These are phyloP conservation scores for Fusarium xylarioides DNA, from an alignment of 2,329 filamentous ascomycete species.

Conservation along the genomic window DNA sequence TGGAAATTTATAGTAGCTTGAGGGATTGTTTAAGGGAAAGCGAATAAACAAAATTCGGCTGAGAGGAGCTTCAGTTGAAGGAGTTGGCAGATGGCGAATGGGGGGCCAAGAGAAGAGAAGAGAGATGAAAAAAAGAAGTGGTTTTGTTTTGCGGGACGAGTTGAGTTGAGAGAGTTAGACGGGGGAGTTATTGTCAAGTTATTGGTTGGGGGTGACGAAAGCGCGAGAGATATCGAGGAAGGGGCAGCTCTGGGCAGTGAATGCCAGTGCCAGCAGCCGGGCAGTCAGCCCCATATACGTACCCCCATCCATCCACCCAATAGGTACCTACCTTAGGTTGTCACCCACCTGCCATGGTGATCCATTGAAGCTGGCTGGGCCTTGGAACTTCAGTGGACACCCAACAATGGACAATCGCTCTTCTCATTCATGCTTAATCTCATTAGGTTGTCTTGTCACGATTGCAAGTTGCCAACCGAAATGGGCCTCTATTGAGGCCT, in stretches of 20 bases:
- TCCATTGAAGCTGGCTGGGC: slow-evolving; percentile 7
- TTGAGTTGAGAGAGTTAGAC: slow-evolving; percentile 32
- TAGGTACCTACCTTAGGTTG: neutral
- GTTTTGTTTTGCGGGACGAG: slow-evolving; percentile 40
- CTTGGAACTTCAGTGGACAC: slow-evolving; percentile 23
- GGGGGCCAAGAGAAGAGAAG: slow-evolving; percentile 34
- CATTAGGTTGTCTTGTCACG: neutral
- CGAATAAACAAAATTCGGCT: slow-evolving; percentile 33
- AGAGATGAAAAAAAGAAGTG: slow-evolving; percentile 43
- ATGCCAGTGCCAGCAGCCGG: neutral
- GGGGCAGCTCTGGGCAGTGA: slow-evolving; percentile 14
- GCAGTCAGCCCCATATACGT: slow-evolving; percentile 11
- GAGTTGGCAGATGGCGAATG: slow-evolving; percentile 26
- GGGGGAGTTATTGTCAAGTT: slow-evolving; percentile 33
- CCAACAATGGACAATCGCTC: neutral
- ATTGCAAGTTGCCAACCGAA: neutral
- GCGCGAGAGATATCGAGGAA: slow-evolving; percentile 42
- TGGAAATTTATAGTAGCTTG: slow-evolving; percentile 16
- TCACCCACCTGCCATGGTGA: neutral
- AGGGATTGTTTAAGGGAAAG: slow-evolving; percentile 25
- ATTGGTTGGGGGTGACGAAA: slow-evolving; percentile 46
- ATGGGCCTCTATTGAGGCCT: slow-evolving; percentile 7
- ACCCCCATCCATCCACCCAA: neutral
- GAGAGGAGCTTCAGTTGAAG: slow-evolving; percentile 28
- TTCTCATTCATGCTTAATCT: slow-evolving; percentile 21